Base-by-base conservation (phyloP, 2,329 filamentous ascomycete genomes). In the Fusarium sp. region DNA sequence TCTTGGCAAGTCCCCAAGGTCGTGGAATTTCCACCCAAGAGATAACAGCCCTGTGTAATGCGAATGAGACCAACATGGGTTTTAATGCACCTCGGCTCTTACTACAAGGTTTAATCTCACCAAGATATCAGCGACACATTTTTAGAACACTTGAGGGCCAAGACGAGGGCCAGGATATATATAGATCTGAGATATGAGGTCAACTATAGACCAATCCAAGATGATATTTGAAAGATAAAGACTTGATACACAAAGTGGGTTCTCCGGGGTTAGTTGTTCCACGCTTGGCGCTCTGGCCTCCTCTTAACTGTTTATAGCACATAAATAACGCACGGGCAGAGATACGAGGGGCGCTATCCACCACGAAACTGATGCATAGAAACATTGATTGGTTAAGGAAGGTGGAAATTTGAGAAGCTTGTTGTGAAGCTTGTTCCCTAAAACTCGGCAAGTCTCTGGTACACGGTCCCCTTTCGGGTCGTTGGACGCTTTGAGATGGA, bases 11-110 rank as follows among this genome's bases (percentile, higher is more conserved):
- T 9, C 32, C 5, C 16, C 18, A 18, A n/a, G 5, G 16, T n/a
- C 9, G 1, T 5, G 11, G 5, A 37, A 8, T n/a, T 6, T 18
- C n/a, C 5, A 10, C 5, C 4, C 9, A 18, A 18, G 5, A 10
- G 16, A 37, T 37, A 37, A 18, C 16, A 37, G 32, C 32, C 32
- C 4, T 3, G 32, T 18, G 4, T 11, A 18, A 6, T 10, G 9
- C 16, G 16, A 34, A 16, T 5, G 5, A 5, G 16, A 34, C 18
- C 16, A 18, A 34, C 32, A 34, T 34, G 32, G 32, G 16, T 34
- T 34, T 18, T 9, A 10, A 10, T 34, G 5, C 16, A 18, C 8
- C 16, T 37, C 6, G 32, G 16, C 32, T 11, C 5, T 11, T 37
- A 11, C 32, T 37, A n/a, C 34, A n/a, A 10, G 34, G 34, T 37